Percentiles rank a stretch among this genome's conserved stretches.
phyloP scores from a whole-genome alignment of 768 basidiomycete genomes.

The Tephrocybe sp. region DNA sequence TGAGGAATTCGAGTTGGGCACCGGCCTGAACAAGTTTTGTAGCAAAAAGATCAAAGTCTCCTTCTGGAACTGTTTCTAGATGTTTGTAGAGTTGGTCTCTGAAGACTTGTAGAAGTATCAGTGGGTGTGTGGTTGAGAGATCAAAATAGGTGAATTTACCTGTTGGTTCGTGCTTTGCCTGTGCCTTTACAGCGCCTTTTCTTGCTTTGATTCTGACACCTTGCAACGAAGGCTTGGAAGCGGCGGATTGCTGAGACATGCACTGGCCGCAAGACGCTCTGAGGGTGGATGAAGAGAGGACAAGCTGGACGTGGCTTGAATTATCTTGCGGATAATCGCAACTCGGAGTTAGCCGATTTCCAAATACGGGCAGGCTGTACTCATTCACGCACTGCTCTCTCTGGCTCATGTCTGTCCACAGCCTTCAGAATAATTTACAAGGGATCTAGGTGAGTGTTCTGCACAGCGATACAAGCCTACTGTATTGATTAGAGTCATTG shows the following conservation, averaged over 20 bases:
- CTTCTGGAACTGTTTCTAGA: slow-evolving; percentile 76
- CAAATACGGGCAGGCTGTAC: slow-evolving; percentile 3
- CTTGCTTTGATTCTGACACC: slow-evolving; percentile 92
- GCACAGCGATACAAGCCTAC: not conserved
- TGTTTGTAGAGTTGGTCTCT: slow-evolving; percentile 92
- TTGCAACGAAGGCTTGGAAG: slow-evolving; percentile 87
- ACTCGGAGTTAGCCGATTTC: slow-evolving; percentile 16
- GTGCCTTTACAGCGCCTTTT: slow-evolving; percentile 90
- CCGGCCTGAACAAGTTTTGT: slow-evolving; percentile 91
- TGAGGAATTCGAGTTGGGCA: slow-evolving; percentile 89
- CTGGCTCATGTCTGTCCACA: too few species aligned
- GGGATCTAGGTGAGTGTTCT: not conserved
- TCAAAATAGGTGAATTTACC: slow-evolving; percentile 35
- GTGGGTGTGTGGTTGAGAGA: slow-evolving; percentile 10
- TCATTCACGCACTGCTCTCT: too few species aligned
- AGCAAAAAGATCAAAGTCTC: slow-evolving; percentile 81
- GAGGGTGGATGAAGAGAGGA: slow-evolving; percentile 15
- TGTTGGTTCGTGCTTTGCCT: slow-evolving; percentile 90
- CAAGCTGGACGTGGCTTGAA: not conserved
- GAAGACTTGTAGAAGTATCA: slow-evolving; percentile 58
- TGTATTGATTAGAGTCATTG: too few species aligned
- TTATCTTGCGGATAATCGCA: slow-evolving; percentile 3
- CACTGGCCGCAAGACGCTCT: slow-evolving; percentile 41
- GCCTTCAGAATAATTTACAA: not conserved
- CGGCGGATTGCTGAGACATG: slow-evolving; percentile 89